Base-by-base conservation (phyloP, 2,329 filamentous ascomycete genomes). In the Madurella mycetomatis region DNA sequence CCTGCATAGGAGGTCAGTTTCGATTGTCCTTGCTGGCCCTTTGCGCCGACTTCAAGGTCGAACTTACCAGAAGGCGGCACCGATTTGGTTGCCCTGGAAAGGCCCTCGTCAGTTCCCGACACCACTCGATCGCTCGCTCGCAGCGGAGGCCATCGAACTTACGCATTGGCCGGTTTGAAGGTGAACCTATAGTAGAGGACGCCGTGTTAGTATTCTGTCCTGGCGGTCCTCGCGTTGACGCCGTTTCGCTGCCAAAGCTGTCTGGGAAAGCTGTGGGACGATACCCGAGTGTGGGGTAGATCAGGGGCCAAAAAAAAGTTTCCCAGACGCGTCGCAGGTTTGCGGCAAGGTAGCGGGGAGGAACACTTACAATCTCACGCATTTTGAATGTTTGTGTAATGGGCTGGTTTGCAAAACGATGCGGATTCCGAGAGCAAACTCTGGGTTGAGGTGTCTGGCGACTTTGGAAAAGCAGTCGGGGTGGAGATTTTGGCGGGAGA, bases 111-210 rank as follows among this genome's bases (percentile, higher is more conserved):
- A 77, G 73, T 65, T 57, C 54, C 62, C 56, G 59, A 58, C 44
- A n/a, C 46, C 34, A 47, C 47, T 44, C 12, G n/a, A 41, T 48
- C 11, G 55, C 37, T 47, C 30, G 50, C 42, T 34, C 45, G 46
- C 34, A 47, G 34, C 41, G 42, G 39, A 43, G 25, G 51, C 37
- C 46, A 15, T 53, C 46, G n/a, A n/a, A 80, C 78, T 78, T 79
- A 96, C 92, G 83, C 94, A 97, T 86, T 99, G 94, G 78, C 94
- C 94, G 84, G 94, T 99, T 83, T 99, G 94, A 70, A 99, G 91
- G 80, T 99, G 94, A 79, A 97, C 92, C 92, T 97, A 72, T 82
- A 70, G 63, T 63, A 63, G 64, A 67, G 70, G 69, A 75, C 76
- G 70, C 72, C 72, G 61, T 63, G 82, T 86, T 79, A 88, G 85